These are phyloP conservation scores for Neurospora sp. DNA, from an alignment of 495 filamentous ascomycete genomes.

Conservation along the genomic window DNA sequence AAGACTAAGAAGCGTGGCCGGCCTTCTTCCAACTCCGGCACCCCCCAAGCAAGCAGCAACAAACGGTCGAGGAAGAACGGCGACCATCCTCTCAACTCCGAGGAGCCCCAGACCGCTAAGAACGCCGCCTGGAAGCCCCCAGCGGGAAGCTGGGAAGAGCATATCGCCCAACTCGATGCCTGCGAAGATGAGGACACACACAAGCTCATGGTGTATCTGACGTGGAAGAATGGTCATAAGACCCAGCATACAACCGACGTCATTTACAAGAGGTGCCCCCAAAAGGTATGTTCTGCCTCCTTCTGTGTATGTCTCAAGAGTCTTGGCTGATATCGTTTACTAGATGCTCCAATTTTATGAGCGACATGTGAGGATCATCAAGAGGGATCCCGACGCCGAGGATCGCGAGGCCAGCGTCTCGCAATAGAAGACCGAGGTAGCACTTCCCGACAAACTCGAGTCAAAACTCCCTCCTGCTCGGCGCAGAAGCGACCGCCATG, in stretches of 20 bases:
- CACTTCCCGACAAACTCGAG: neutral
- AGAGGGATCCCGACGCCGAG: constrained; percentile 14
- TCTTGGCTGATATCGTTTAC: constrained; percentile 1
- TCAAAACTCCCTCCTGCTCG: neutral
- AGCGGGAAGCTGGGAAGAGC: constrained; percentile 48
- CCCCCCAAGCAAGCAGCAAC: constrained; percentile 16
- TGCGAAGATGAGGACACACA: constrained; percentile 41
- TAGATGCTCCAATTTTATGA: constrained; percentile 56
- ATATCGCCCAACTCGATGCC: constrained; percentile 44
- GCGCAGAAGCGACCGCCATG: neutral
- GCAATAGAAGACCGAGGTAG: neutral
- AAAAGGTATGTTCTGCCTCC: constrained; percentile 38
- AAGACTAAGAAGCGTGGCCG: constrained; percentile 40
- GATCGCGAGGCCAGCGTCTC: neutral
- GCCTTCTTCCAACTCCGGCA: constrained; percentile 15
- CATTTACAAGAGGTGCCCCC: constrained; percentile 49
- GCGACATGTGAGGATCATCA: constrained; percentile 43
- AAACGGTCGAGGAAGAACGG: constrained; percentile 30
- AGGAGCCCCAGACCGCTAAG: constrained; percentile 27
- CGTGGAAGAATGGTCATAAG: constrained; percentile 49
- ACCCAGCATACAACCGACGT: constrained; percentile 47
- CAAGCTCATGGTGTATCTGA: constrained; percentile 40
- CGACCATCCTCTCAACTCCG: constrained; percentile 19
- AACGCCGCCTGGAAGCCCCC: constrained; percentile 41
- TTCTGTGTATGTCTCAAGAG: too few relatives aligned